A percentile compares a stretch with the other conserved stretches of the same genome.
Conservation (phyloP, 306 rosid species). For the Medicago lupulina region DNA sequence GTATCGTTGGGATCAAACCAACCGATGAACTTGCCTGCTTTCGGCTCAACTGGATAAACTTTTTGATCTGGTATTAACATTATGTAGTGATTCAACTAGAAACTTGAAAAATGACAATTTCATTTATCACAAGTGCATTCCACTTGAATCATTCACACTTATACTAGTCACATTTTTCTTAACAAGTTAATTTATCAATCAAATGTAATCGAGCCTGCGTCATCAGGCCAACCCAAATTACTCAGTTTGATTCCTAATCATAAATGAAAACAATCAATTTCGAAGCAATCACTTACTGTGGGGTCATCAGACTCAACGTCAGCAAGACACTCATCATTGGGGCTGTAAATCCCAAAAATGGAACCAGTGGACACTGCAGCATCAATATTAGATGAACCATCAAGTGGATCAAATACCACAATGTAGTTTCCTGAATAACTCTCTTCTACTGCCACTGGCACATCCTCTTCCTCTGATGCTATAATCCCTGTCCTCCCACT, state of each 20-base stretch:
- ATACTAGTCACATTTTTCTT: no score
- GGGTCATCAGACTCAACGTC: constrained; percentile 68
- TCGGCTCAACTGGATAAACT: no score
- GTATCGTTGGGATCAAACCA: no score
- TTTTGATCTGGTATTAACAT: no score
- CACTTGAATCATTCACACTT: no score
- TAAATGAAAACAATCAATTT: background rate
- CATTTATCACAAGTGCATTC: no score
- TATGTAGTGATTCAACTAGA: no score
- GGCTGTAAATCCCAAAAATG: constrained; percentile 96
- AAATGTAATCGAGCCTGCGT: no score
- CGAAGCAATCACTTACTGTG: constrained; percentile 54
- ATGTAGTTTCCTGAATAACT: constrained; percentile 97
- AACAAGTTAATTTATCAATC: no score
- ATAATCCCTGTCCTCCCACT: constrained; percentile 98
- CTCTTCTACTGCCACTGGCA: constrained; percentile 98
- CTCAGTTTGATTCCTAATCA: background rate
- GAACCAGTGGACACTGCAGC: constrained; percentile 99
- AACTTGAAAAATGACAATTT: no score
- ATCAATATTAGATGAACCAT: constrained; percentile 96
- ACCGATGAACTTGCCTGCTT: no score
- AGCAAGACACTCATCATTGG: constrained; percentile 88
- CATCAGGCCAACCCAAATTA: background rate
- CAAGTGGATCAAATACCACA: constrained; percentile 96
- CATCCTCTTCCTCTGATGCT: constrained; percentile 99